Evolutionary conservation across 257 asterid species (phyloP), one percentile per base, ranked within the genome.

Genomic region (Solanum peruvianum): DNA sequence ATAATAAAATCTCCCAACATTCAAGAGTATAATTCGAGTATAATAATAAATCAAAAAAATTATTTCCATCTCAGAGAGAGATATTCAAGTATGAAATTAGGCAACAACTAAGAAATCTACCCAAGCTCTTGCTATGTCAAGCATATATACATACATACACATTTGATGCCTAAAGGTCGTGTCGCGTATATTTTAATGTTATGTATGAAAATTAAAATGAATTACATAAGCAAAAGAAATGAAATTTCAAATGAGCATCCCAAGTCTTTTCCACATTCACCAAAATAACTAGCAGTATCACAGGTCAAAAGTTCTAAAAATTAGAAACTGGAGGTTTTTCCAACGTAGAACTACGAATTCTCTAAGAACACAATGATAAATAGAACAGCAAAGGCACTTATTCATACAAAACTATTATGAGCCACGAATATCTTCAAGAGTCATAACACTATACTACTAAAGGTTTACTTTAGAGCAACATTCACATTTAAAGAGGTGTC

Each of bases 401-500:
- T 81, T 81, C 85, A 49, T 49, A 49, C 70, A 31, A 81, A 39
- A 81, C 7, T 1, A 78, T 45, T 31, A 47, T 80, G 66, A 47
- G 6, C 42, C 25, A 27, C 16, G 60, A 29, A 29, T 47, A 9
- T 80, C 15, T 45, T 80, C 25, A 62, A 39, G 37, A 16, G 58
- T 41, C 39, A 4, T 35, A 72, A 72, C n/a, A 44, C n/a, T 39
- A 41, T n/a, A 45, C 73, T 8, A 84, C 7, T 66, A 41, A 42
- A 42, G 78, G 37, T 72, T 71, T 87, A 90, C 83, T 90, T 39
- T 72, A 97, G 91, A 66, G 92, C 86, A 85, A 95, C 91, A 16
- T 89, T 90, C 52, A 93, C 95, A 49, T 93, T 89, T 73, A 95
- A 85, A 18, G 91, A 91, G 27, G 98, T 91, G 87, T 93, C 93